Evolutionary conservation across 768 basidiomycete species (phyloP).

Genomic region (Suillus subalutaceus): DNA sequence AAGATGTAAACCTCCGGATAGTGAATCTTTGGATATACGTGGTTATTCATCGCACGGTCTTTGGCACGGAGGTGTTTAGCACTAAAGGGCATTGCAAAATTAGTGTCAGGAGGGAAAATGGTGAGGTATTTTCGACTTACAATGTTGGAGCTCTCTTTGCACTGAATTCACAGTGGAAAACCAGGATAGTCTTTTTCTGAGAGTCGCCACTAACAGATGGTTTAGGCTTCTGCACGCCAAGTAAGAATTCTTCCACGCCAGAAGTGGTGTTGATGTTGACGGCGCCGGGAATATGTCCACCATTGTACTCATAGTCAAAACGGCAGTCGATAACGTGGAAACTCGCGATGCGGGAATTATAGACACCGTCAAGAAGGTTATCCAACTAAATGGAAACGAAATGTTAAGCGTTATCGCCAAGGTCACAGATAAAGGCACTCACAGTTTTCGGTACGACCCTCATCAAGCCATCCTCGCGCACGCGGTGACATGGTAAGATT

Average conservation of each 20-base stretch:
- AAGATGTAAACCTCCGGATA: constrained; percentile 98
- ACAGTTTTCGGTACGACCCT: constrained; percentile 83
- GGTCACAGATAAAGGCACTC: constrained; percentile 30
- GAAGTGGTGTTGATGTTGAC: constrained; percentile 86
- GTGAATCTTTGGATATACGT: constrained; percentile 87
- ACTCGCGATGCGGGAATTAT: constrained; percentile 59
- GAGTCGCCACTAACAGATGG: constrained; percentile 77
- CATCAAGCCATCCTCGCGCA: constrained; percentile 95
- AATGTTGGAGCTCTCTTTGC: constrained; percentile 95
- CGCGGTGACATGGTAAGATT: constrained; percentile 90
- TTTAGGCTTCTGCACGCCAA: constrained; percentile 62
- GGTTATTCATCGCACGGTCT: constrained; percentile 88
- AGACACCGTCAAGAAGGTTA: constrained; percentile 75
- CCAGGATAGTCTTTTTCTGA: constrained; percentile 76
- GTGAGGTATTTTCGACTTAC: constrained; percentile 47
- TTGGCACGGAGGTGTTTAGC: constrained; percentile 92
- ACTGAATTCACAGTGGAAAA: constrained; percentile 99
- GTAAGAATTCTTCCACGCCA: constrained; percentile 79
- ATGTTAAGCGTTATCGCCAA: background rate
- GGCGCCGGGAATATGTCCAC: constrained; percentile 91
- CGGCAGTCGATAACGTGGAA: constrained; percentile 94
- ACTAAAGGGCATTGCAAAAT: constrained; percentile 42
- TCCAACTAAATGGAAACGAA: constrained; percentile 60
- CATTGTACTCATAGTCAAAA: constrained; percentile 94
- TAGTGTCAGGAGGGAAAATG: background rate